phyloP scores from a whole-genome alignment of 495 filamentous ascomycete genomes.

The Friedmanniomyces simplex region DNA sequence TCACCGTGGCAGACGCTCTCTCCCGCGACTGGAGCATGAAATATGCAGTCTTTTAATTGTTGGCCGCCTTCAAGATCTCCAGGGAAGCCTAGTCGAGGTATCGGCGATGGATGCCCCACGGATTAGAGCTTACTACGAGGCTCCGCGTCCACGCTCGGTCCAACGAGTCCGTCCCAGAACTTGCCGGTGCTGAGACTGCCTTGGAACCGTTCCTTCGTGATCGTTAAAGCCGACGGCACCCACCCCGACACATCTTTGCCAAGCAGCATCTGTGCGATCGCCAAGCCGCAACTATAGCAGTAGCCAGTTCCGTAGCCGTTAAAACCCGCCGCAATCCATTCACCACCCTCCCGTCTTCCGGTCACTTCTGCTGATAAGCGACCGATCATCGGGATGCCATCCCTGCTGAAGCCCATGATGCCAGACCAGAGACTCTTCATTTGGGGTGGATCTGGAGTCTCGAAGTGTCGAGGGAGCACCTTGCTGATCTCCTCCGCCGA shows the following conservation, averaged over 20 bases:
- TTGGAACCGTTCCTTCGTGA: neutral
- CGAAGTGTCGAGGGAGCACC: neutral
- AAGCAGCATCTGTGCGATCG: neutral
- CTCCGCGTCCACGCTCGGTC: neutral
- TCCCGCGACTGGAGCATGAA: too few species aligned
- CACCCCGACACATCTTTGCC: neutral
- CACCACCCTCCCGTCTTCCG: constrained; percentile 1
- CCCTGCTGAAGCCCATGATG: constrained; percentile 37
- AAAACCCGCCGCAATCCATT: constrained; percentile 9
- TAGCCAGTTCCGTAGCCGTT: constrained; percentile 10
- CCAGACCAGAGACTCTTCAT: constrained; percentile 34
- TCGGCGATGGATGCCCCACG: neutral
- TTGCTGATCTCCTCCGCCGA: neutral
- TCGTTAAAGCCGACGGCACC: neutral
- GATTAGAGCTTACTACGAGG: neutral
- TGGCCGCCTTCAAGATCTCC: too few species aligned
- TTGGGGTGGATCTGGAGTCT: neutral
- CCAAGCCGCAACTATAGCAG: neutral
- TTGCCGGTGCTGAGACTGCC: neutral
- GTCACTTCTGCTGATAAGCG: constrained; percentile 28
- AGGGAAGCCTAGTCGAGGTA: too few species aligned
- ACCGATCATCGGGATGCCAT: constrained; percentile 41
- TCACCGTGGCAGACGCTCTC: too few species aligned
- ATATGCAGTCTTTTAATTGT: too few species aligned
- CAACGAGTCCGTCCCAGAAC: neutral